Evolutionary conservation across 164 flowering plant genomes (phyloP), one percentile per base, ranked within the genome.

Genomic region (Liriodendron chinense): DNA sequence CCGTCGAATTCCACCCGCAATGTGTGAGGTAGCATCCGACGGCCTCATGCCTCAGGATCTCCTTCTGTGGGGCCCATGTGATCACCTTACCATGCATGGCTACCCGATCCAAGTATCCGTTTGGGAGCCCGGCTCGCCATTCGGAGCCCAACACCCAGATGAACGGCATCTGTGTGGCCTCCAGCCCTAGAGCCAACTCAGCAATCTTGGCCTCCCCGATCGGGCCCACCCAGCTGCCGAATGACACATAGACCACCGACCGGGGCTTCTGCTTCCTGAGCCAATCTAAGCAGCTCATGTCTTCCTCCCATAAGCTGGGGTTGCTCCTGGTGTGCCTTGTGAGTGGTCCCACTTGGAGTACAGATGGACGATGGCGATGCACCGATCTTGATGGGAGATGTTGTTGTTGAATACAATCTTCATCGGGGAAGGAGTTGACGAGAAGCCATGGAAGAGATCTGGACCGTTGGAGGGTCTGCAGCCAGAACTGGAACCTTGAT

Each of bases 1-100:
- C 72, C 0, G 90, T 92, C 0, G 98, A 94, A 65, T 94, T 94
- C 98, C 98, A 94, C 7, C 97, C 97, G 72, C 98, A 94, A 50
- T 94, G 98, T 0, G 93, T 87, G 0, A 91, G 81, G 72, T 81
- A 92, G 72, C 87, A 88, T 23, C 93, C 91, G 3, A 94, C 88
- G 0, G 91, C 87, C 48, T 61, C 47, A 69, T 88, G 93, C 47
- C 75, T 28, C 67, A 94, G 80, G 9, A 94, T 83, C 70, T 86
- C 86, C 79, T 80, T 70, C 72, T 94, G 98, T 0, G 98, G 96
- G 10, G 93, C 97, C 97, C 98, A 92, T 43, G 88, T 74, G 1
- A 91, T 92, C 34, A 94, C 75, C 68, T 80, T 86, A 7, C 91
- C 92, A 18, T 65, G 80, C n/a, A 61, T 71, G 0, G 80, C 63